Evolutionary conservation across 2,329 filamentous ascomycete species (phyloP), one percentile per base, ranked within the genome.

Genomic region (Calycina herbarum): DNA sequence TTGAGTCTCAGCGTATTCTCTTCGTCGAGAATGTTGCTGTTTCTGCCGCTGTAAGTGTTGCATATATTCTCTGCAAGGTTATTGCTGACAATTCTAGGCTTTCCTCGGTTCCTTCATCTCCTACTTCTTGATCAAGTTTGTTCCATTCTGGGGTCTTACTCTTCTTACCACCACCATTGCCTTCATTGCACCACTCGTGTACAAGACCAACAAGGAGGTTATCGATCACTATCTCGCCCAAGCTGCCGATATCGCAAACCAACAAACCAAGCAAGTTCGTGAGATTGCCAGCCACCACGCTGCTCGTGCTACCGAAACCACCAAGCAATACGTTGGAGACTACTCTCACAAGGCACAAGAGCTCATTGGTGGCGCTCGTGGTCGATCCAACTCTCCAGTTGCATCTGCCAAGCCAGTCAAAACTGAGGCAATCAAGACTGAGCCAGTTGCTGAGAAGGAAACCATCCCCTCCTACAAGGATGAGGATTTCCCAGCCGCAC

Each of bases 111-210:
- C 88, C 59, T 88, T 90, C 77, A 69, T 89, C 68, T 87, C 87
- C 29, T 90, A 90, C 79, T 87, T 83, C 77, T 81, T 91, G 48
- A 84, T 89, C 78, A 91, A 90, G 82, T 80, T 90, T 67, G 83
- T 91, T 59, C 88, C 88, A 42, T 85, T 89, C 81, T 91, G 88
- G 88, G 87, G 86, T 42, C 84, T 91, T 69, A 80, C 86, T 58
- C 78, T 91, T 69, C 81, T 90, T 71, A 80, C 78, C 69, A 86
- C 85, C 66, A 85, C 85, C 13, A 76, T 86, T 60, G 74, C 84
- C 66, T 91, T 91, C 80, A 80, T 88, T 66, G 81, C 80, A 13
- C 88, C 88, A 35, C 81, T 90, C 62, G 73, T 89, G 75, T 91
- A 91, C 79, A 83, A 82, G 71, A 82, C 82, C 73, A 91, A 91